Evolutionary conservation across 1,284 basidiomycete genomes (phyloP).

Genomic region (Boletus nobilissimus): DNA sequence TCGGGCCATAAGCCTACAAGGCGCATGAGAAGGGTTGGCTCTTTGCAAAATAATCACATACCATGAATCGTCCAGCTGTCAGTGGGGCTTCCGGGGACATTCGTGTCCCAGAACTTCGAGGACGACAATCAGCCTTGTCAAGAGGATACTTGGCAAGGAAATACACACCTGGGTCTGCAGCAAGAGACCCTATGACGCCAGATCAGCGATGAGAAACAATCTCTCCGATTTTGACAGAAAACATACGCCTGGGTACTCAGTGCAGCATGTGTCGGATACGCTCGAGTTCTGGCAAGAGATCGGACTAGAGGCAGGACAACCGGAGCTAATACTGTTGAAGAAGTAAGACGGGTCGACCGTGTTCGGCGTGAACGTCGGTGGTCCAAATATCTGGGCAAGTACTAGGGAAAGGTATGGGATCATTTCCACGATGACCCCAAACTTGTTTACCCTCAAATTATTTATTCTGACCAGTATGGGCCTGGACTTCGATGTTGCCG

Average conservation of each 20-base stretch:
- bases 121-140: conserved; percentile 9
- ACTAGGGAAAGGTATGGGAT: conserved; percentile 35
- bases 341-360: conserved; percentile 41
- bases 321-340: conserved; percentile 49
- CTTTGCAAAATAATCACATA: conserved; percentile 40
- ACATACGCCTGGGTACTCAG: conserved; percentile 61
- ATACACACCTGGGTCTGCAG: conserved; percentile 67
- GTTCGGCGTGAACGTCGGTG: conserved; percentile 30
- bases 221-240: not conserved
- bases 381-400: conserved; percentile 35
- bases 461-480: conserved; percentile 19
- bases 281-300: conserved; percentile 58
- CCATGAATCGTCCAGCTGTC: conserved; percentile 84
- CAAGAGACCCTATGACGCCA: conserved; percentile 61
- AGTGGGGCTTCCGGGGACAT: conserved; percentile 70
- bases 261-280: conserved; percentile 58
- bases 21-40: too few relatives aligned
- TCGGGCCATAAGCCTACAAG: conserved; percentile 65
- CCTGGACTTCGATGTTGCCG: not conserved
- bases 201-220: not conserved
- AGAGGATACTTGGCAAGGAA: not conserved
- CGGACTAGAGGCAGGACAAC: conserved; percentile 55
- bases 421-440: conserved; percentile 25
- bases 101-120: conserved; percentile 69
- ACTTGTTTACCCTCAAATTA: not conserved